Percentiles rank a stretch among this genome's conserved stretches.
Conservation (phyloP, 2,329 filamentous ascomycete species). For the Arachnomyces sp. region DNA sequence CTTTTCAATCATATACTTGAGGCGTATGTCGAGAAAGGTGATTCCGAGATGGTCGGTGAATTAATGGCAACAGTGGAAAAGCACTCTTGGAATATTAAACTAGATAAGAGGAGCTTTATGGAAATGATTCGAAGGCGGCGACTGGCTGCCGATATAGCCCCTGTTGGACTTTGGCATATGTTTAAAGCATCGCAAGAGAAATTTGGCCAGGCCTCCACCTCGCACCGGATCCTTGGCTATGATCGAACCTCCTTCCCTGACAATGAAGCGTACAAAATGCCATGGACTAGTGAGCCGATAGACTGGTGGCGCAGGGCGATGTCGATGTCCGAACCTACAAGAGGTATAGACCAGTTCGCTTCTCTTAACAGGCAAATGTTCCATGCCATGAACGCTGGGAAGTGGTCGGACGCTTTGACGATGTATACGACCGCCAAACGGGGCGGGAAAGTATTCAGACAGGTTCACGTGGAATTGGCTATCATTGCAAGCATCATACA, state of each 20-base stretch:
- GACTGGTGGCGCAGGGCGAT: conserved; percentile 26
- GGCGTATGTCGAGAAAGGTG: conserved; percentile 32
- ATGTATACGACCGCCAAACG: conserved; percentile 23
- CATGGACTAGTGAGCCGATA: conserved; percentile 13
- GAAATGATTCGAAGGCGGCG: conserved; percentile 27
- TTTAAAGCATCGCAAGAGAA: conserved; percentile 29
- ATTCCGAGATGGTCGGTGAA: conserved; percentile 22
- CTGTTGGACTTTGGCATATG: conserved; percentile 34
- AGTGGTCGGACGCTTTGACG: conserved; percentile 23
- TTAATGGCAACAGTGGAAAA: conserved; percentile 24
- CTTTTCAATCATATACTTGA: conserved; percentile 33
- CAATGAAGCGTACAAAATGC: conserved; percentile 19
- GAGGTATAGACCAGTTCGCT: conserved; percentile 24
- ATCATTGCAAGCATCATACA: conserved; percentile 28
- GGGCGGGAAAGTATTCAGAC: conserved; percentile 23
- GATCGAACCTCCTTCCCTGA: conserved; percentile 24
- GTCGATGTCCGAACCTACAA: conserved; percentile 20
- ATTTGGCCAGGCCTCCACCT: conserved; percentile 23
- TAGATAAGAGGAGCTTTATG: conserved; percentile 24
- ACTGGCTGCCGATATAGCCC: conserved; percentile 25
- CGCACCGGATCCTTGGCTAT: conserved; percentile 29
- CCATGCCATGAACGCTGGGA: conserved; percentile 29
- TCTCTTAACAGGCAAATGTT: conserved; percentile 30
- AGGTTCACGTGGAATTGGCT: conserved; percentile 29
- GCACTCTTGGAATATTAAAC: conserved; percentile 24